Base-by-base conservation (phyloP, 1,284 basidiomycete genomes). In the Dichomitus squalens region DNA sequence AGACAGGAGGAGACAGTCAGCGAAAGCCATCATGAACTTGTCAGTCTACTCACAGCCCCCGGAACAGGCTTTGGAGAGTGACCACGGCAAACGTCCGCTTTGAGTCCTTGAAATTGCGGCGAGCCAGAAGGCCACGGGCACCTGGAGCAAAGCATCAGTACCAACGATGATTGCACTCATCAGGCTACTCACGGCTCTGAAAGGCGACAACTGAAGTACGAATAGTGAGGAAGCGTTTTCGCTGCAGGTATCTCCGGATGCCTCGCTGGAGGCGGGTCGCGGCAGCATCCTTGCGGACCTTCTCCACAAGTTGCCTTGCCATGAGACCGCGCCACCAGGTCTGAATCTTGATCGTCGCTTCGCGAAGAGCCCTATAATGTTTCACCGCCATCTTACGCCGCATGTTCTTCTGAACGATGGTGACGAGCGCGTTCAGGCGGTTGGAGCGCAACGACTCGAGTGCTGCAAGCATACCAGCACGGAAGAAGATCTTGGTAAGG, bases 401-500 rank as follows among this genome's bases (percentile, higher is more conserved):
- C 77, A 98, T 89, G 73, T 98, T 98, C 85, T 99, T 99, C 78
- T 99, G 97, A 14, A 99, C 91, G 47, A 97, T 83, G 12, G 94
- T 98, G 55, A 96, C 95, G 72, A 99, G 86, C 18, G 87, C 79
- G 70, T 98, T 96, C 55, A 99, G 83, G 59, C 92, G 84, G 60
- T 92, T 88, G 7, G 93, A 89, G 27, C 97, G 90, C 51, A 95
- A 79, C 33, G 94, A 88, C 75, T 99, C 97, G 52, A 99, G 84
- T 14, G 93, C 90, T n/a, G 97, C 96, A 40, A 99, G 88, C 93
- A 99, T 98, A 64, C 97, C 97, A 11, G 97, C 95, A 53, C 97
- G 88, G 86, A 99, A 99, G 80, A 99, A 99, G 69, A 99, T 97
- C 78, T 99, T 99, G 34, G 94, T 98, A 23, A 96, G 82, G 66